Percentiles rank a stretch among this genome's conserved stretches.
phyloP scores from a whole-genome alignment of 306 rosid species.

The Rubus idaeus region DNA sequence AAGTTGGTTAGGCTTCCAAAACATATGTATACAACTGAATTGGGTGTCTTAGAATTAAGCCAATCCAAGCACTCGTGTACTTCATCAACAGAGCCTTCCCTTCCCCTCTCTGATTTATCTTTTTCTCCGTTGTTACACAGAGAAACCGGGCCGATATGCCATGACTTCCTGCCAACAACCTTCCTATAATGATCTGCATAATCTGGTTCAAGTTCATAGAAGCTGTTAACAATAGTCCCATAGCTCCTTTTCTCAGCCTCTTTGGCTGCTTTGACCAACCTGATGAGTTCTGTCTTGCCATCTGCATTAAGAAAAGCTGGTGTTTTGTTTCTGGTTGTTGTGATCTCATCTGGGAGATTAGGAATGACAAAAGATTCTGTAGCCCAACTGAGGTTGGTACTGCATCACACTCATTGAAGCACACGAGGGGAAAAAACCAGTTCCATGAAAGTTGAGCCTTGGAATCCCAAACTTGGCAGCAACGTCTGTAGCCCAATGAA shows the following conservation, averaged over 20 bases:
- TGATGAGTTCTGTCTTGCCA: not conserved
- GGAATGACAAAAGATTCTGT: constrained; percentile 38
- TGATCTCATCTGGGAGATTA: constrained; percentile 35
- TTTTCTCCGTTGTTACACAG: constrained; percentile 33
- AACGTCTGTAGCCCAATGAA: constrained; percentile 20
- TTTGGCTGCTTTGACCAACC: not conserved
- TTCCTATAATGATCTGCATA: not conserved
- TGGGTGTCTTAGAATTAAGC: constrained; percentile 21
- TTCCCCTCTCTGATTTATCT: constrained; percentile 41
- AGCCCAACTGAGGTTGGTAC: constrained; percentile 31
- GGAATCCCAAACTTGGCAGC: constrained; percentile 31
- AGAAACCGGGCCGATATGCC: constrained; percentile 59
- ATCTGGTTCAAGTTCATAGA: not conserved
- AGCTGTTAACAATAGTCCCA: not conserved
- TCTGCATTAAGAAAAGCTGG: not conserved
- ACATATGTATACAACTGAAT: constrained; percentile 41
- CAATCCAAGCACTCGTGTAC: constrained; percentile 24
- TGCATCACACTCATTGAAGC: not conserved
- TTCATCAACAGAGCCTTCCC: constrained; percentile 33
- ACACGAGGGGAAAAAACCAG: constrained; percentile 27
- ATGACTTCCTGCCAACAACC: not conserved
- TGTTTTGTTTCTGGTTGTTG: constrained; percentile 21
- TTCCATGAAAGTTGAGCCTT: constrained; percentile 31
- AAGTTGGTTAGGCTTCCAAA: constrained; percentile 39
- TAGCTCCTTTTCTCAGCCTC: not conserved